These are phyloP conservation scores for Paecilomyces sp. DNA, from an alignment of 2,329 filamentous ascomycete species.

Conservation along the genomic window DNA sequence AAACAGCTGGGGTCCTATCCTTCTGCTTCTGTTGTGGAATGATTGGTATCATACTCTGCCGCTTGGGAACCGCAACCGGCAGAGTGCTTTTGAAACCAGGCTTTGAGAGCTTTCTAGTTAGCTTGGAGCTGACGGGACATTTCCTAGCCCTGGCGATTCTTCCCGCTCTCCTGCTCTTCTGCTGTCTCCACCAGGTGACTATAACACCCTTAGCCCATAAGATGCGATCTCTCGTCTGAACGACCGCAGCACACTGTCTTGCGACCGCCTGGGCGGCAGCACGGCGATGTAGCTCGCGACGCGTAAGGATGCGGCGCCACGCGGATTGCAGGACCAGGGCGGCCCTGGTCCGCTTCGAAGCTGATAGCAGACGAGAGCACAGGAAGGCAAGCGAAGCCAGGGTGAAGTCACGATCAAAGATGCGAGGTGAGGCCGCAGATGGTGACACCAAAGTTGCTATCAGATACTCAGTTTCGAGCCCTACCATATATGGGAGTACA, in stretches of 20 bases:
- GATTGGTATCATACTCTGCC: not conserved
- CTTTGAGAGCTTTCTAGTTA: not conserved
- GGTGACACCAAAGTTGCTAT: constrained; percentile 40
- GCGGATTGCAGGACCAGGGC: constrained; percentile 46
- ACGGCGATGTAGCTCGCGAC: constrained; percentile 13
- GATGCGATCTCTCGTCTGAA: constrained; percentile 36
- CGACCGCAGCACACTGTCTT: constrained; percentile 39
- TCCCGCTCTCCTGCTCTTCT: constrained; percentile 12
- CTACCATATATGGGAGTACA: not conserved
- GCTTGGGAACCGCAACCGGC: not conserved
- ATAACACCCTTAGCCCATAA: constrained; percentile 31
- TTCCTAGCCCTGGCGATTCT: not conserved
- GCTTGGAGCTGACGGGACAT: not conserved
- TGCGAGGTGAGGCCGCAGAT: constrained; percentile 21
- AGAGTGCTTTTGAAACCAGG: not conserved
- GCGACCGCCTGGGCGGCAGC: constrained; percentile 18
- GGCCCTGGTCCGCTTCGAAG: constrained; percentile 43
- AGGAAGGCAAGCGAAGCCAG: constrained; percentile 53
- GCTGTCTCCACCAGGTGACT: constrained; percentile 24
- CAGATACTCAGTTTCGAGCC: constrained; percentile 6
- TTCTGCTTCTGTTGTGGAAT: not conserved
- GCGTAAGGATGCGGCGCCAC: constrained; percentile 34
- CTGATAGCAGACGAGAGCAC: constrained; percentile 50
- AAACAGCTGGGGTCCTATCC: not conserved
- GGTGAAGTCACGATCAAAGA: constrained; percentile 50